Evolutionary conservation across 2,329 filamentous ascomycete genomes (phyloP), one percentile per base, ranked within the genome.

Genomic region (Paramyrothecium roridum): DNA sequence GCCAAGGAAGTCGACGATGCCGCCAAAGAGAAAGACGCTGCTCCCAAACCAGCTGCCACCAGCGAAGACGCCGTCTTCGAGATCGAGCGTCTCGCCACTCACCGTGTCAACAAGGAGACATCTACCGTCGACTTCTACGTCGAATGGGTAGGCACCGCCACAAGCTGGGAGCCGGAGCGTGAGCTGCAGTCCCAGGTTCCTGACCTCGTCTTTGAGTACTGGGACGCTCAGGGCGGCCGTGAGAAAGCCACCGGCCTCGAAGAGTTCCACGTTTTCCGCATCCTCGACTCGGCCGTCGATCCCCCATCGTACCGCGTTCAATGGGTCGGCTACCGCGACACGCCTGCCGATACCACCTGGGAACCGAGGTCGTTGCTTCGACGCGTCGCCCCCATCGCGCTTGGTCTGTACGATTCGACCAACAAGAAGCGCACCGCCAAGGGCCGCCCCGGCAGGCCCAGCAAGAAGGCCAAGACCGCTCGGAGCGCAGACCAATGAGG

Each of bases 71-170:
- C n/a, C 16, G 33, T 51, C 16, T 40, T 37, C 33, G 49, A 51
- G 30, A 19, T 51, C 49, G 49, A 51, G 3, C 26, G 49, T 6
- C 26, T 51, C 4, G 49, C 49, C 26, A n/a, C 49, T 13, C 49
- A 51, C 37, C 49, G 49, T 30, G 49, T 51, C 30, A 51, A 51
- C 49, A 40, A 37, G 49, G 49, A 20, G 2, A 40, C 49, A 7
- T 51, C 49, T 30, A 51, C 49, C n/a, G 49, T 51, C 49, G 49
- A 51, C 49, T 51, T 51, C 30, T 20, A 20, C 11, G 49, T 51
- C 30, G 30, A 34, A 19, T 51, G 49, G 49, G 49, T 51, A 3
- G 49, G 33, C 49, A 33, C 49, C n/a, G 49, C 23, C n/a, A 51
- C 49, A 13, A 34, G 23, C 23, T 51, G 49, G 49, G 49, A 51